phyloP scores from a whole-genome alignment of 2,329 filamentous ascomycete species.

The Trichocomaceae sp. region DNA sequence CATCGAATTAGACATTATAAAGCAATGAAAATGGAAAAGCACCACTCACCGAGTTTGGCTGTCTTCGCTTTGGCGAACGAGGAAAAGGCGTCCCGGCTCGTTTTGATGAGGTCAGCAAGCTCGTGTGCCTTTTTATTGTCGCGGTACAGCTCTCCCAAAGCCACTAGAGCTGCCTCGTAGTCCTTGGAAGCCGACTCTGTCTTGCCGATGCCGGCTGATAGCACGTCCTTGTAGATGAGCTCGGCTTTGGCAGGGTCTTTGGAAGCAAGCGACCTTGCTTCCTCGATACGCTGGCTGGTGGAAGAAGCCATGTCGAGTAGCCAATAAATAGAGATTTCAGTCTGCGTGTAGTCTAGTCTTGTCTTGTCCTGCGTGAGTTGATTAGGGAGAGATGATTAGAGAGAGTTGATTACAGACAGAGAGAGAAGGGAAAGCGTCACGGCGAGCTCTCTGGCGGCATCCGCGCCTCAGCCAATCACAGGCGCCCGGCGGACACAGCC shows the following conservation, averaged over 20 bases:
- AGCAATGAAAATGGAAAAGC: not conserved
- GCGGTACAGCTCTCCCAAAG: slow-evolving; percentile 84
- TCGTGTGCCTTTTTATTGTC: slow-evolving; percentile 74
- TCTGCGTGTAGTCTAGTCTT: too few species aligned
- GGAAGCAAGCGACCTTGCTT: slow-evolving; percentile 79
- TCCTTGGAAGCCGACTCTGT: slow-evolving; percentile 83
- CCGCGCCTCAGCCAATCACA: slow-evolving; percentile 6
- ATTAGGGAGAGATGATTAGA: not conserved
- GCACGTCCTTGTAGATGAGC: slow-evolving; percentile 79
- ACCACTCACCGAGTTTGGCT: slow-evolving; percentile 76
- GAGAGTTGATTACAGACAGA: slow-evolving; percentile 6
- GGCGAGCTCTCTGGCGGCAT: slow-evolving; percentile 8
- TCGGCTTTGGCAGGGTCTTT: slow-evolving; percentile 78
- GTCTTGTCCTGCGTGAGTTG: not conserved
- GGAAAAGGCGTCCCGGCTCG: slow-evolving; percentile 83
- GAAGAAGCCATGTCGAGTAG: slow-evolving; percentile 48
- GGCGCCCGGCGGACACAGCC: not conserved
- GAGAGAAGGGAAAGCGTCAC: slow-evolving; percentile 5
- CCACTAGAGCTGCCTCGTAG: slow-evolving; percentile 84
- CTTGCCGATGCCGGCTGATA: slow-evolving; percentile 74
- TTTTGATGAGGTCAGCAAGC: slow-evolving; percentile 81
- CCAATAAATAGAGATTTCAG: too few species aligned
- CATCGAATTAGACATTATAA: not conserved
- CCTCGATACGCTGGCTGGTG: slow-evolving; percentile 64
- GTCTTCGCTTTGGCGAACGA: slow-evolving; percentile 99